These are phyloP conservation scores for Pseudogymnoascus sp. DNA, from an alignment of 2,329 filamentous ascomycete species.

Conservation along the genomic window DNA sequence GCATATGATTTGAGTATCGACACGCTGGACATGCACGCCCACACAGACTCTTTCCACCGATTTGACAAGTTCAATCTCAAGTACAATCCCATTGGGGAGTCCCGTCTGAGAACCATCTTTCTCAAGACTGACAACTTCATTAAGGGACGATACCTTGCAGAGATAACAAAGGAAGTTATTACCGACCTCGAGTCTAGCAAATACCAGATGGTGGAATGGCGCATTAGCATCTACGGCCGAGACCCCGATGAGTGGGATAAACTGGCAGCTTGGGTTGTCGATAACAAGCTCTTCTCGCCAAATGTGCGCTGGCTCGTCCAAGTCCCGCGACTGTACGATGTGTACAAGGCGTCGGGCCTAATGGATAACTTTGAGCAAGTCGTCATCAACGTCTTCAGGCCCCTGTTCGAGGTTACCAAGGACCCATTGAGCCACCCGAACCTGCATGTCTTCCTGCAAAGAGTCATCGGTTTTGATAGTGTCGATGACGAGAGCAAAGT, in stretches of 20 bases:
- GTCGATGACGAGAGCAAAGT: constrained; percentile 98
- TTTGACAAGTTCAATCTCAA: constrained; percentile 99
- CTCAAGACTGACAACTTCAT: constrained; percentile 98
- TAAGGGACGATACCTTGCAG: constrained; percentile 86
- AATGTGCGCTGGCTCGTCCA: constrained; percentile 98
- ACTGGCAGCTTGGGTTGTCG: constrained; percentile 90
- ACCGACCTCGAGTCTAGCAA: constrained; percentile 96
- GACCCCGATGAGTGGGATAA: constrained; percentile 96
- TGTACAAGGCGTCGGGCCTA: constrained; percentile 82
- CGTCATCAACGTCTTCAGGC: constrained; percentile 84
- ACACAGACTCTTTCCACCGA: constrained; percentile 95
- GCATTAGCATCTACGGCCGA: constrained; percentile 93
- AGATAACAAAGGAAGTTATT: constrained; percentile 97
- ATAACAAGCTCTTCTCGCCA: constrained; percentile 96
- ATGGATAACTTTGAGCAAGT: constrained; percentile 89
- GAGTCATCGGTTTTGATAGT: constrained; percentile 94
- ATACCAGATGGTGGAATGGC: constrained; percentile 99
- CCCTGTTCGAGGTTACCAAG: constrained; percentile 88
- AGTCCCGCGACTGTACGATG: constrained; percentile 86
- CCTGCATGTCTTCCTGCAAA: constrained; percentile 86
- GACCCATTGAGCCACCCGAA: constrained; percentile 83
- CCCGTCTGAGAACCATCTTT: constrained; percentile 92
- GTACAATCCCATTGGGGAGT: constrained; percentile 96
- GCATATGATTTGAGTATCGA: constrained; percentile 98
- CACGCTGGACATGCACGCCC: constrained; percentile 97